These are phyloP conservation scores for Sclerotinia borealis DNA, from an alignment of 2,329 filamentous ascomycete genomes.

Conservation along the genomic window DNA sequence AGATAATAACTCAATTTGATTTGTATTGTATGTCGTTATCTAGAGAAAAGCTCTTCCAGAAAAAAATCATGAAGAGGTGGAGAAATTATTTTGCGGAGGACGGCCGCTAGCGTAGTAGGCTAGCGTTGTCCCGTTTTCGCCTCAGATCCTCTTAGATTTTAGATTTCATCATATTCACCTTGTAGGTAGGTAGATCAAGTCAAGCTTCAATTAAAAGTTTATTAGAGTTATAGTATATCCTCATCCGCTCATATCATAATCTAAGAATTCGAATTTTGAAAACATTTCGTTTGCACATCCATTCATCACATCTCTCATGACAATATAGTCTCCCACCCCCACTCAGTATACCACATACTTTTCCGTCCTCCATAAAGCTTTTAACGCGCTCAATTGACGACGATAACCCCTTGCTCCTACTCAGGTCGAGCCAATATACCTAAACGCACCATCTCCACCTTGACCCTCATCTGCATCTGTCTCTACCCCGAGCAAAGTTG, in stretches of 20 bases:
- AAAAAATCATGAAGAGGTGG: slow-evolving; percentile 3
- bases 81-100: background rate
- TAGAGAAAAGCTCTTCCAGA: too few species aligned
- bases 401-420: background rate
- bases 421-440: background rate
- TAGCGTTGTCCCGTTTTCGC: background rate
- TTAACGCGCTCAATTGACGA: background rate
- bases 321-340: background rate
- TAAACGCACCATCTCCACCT: background rate
- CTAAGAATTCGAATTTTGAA: background rate
- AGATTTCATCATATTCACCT: background rate
- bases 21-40: background rate
- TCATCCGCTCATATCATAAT: background rate
- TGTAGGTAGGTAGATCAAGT: too few species aligned
- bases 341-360: background rate
- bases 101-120: background rate
- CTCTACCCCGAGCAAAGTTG: background rate
- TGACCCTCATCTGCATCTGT: background rate
- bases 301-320: background rate
- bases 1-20: too few species aligned
- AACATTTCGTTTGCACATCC: background rate
- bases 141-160: background rate
- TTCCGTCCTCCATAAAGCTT: background rate
- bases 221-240: too few species aligned
- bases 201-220: background rate